Conservation (phyloP, 495 filamentous ascomycete species). For the Hypoxylon subgilvum region DNA sequence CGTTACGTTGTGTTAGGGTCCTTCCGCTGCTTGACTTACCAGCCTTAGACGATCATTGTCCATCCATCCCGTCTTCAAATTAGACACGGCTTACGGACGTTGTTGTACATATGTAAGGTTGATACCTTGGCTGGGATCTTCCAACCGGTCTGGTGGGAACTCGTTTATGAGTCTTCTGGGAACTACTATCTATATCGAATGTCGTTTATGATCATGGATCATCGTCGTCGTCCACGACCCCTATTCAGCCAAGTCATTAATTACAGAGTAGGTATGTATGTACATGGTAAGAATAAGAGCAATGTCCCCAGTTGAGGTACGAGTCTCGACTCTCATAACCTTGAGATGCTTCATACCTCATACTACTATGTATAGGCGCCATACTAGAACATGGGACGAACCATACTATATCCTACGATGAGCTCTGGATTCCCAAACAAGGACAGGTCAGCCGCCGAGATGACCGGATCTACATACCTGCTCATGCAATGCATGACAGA, state of each 20-base stretch:
- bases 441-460: constrained; percentile 25
- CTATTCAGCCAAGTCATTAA: too few species aligned
- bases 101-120: too few species aligned
- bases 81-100: constrained; percentile 13
- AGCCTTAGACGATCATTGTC: constrained; percentile 1
- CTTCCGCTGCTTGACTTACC: background rate
- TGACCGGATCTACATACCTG: constrained; percentile 26
- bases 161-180: too few species aligned
- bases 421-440: constrained; percentile 8
- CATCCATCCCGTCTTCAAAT: constrained; percentile 19
- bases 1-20: too few species aligned
- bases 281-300: background rate
- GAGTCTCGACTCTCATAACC: constrained; percentile 2
- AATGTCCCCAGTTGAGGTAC: background rate
- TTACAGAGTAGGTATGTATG: too few species aligned
- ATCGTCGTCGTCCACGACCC: too few species aligned
- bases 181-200: too few species aligned
- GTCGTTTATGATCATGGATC: too few species aligned
- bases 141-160: too few species aligned
- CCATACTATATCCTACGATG: constrained; percentile 3
- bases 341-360: background rate
- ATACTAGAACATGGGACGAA: constrained; percentile 5
- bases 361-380: constrained; percentile 4
- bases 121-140: too few species aligned
- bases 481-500: constrained; percentile 10